Evolutionary conservation across 1,139 yeast species (phyloP), one percentile per base, ranked within the genome.

Genomic region (Yamadazyma diospyri): DNA sequence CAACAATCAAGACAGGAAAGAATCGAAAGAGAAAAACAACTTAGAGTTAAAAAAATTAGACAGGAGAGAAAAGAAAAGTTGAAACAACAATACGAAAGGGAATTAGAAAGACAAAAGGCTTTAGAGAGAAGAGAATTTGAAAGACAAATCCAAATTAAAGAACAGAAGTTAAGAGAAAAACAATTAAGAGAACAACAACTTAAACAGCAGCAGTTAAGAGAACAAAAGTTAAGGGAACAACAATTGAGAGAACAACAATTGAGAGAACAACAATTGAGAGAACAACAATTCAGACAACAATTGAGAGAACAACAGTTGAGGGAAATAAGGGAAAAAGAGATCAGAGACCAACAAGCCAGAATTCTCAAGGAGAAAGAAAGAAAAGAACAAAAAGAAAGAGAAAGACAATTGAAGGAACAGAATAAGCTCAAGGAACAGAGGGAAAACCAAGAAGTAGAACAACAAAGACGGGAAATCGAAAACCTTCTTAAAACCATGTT

Each of bases 201-300:
- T 3, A 19, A n/a, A 25, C 25, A 20, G 16, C 16, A 39, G 29
- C 27, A 35, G 25, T 22, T 34, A 16, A 26, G 33, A 27, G 36
- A 34, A 31, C 29, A 34, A 25, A 4, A 33, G 23, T 17, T 35
- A 40, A 39, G 36, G 37, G 33, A 42, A 38, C 15, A 43, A 40
- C 34, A 41, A 21, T 38, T 74, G 74, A 24, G 75, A 34, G 37
- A 32, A 25, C 31, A 39, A 30, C 12, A 25, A 16, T 23, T 32
- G 24, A 37, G 30, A 33, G 35, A 16, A 10, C 21, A 28, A 23
- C 23, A 32, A 25, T 22, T 23, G 11, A 13, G 23, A 17, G 18
- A 22, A 22, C 30, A 22, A 23, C 16, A 19, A 23, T 19, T 15
- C 15, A 25, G 24, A 29, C 32, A 29, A 28, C 21, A 5, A 10